Conservation (phyloP, 2,329 filamentous ascomycete genomes). For the Daldinia sp. region DNA sequence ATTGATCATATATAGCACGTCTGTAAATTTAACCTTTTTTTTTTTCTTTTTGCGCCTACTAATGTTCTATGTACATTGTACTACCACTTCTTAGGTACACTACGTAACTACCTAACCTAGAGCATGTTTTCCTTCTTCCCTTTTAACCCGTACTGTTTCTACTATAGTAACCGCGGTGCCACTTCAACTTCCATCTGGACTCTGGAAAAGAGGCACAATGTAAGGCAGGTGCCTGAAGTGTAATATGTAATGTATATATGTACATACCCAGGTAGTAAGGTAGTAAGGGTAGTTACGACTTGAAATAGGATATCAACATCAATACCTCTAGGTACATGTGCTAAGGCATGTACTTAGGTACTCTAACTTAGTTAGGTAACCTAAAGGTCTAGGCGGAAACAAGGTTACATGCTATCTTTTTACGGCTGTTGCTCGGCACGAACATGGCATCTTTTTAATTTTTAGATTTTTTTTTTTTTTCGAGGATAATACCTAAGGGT, state of each 20-base stretch:
- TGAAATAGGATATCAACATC: not conserved
- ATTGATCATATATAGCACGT: not conserved
- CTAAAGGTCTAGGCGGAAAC: constrained; percentile 5
- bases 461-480: not conserved
- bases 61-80: constrained; percentile 6
- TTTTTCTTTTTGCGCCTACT: not conserved
- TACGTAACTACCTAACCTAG: not conserved
- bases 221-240: not conserved
- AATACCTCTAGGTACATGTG: not conserved
- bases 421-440: constrained; percentile 38
- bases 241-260: not conserved
- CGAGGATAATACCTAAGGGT: not conserved
- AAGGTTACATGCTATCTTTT: constrained; percentile 6
- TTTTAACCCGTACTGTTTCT: not conserved
- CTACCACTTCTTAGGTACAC: not conserved
- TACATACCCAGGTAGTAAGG: not conserved
- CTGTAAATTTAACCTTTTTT: constrained; percentile 5
- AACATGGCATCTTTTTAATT: not conserved
- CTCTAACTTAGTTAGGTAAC: constrained; percentile 1
- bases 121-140: not conserved
- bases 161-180: not conserved
- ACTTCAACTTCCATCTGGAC: not conserved
- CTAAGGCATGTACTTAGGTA: not conserved
- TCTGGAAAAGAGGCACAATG: not conserved
- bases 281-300: not conserved